A percentile compares a stretch with the other conserved stretches of the same genome.
These are phyloP conservation scores for Sporothrix curviconia DNA, from an alignment of 2,329 filamentous ascomycete species.

Conservation along the genomic window DNA sequence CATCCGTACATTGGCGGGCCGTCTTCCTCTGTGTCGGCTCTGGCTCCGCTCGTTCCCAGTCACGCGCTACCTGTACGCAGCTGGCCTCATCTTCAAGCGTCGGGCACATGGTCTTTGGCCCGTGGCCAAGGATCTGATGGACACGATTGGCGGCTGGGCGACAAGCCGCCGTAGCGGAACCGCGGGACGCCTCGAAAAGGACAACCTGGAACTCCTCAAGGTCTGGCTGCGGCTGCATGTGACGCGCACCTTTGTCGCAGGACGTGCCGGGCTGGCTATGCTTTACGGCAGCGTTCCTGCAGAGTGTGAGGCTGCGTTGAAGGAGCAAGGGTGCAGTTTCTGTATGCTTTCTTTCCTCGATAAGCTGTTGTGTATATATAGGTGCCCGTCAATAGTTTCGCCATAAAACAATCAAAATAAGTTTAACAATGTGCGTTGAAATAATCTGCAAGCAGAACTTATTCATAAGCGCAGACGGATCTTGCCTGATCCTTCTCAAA, in stretches of 20 bases:
- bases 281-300: slow-evolving; percentile 6
- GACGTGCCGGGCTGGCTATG: slow-evolving; percentile 11
- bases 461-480: too few species aligned
- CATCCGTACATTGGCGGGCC: too few species aligned
- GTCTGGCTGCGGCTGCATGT: not conserved
- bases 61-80: slow-evolving; percentile 2
- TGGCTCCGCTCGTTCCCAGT: not conserved
- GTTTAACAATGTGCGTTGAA: too few species aligned
- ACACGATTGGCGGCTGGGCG: slow-evolving; percentile 8
- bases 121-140: not conserved
- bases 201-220: not conserved
- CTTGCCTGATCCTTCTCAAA: too few species aligned
- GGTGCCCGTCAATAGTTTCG: too few species aligned
- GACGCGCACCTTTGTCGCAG: not conserved
- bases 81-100: slow-evolving; percentile 6
- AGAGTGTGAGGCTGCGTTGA: not conserved
- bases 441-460: too few species aligned
- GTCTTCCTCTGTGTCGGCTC: too few species aligned
- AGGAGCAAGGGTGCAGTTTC: too few species aligned
- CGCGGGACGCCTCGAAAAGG: not conserved
- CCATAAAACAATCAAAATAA: too few species aligned
- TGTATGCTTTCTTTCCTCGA: too few species aligned
- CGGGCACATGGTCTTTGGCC: not conserved
- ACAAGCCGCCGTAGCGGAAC: not conserved
- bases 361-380: too few species aligned